A percentile compares a stretch with the other conserved stretches of the same genome.
phyloP scores from a whole-genome alignment of 208 protist genomes.

The Naegleria gruberi region DNA sequence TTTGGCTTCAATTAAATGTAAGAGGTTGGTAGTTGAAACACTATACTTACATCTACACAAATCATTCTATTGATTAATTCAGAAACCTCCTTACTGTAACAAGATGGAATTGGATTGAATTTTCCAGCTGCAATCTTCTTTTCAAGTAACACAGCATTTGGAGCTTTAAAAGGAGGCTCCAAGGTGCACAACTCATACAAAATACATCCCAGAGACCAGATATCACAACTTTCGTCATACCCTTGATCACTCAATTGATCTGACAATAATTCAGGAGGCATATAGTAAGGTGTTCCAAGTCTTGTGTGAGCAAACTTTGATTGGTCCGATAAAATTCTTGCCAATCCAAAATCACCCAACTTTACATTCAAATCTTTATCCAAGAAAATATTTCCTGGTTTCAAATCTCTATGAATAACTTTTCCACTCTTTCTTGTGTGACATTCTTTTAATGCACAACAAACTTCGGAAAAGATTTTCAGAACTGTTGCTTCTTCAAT shows the following conservation, averaged over 20 bases:
- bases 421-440: conserved; percentile 47
- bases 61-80: neutral
- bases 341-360: conserved; percentile 39
- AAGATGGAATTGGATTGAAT: conserved; percentile 18
- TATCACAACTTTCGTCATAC: conserved; percentile 54
- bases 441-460: conserved; percentile 53
- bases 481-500: conserved; percentile 46
- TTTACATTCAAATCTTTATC: conserved; percentile 31
- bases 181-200: conserved; percentile 35
- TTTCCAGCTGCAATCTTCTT: conserved; percentile 47
- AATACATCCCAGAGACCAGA: conserved; percentile 33
- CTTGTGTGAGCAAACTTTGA: conserved; percentile 41
- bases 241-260: conserved; percentile 37
- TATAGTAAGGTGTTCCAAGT: conserved; percentile 59
- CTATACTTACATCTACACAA: neutral
- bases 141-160: conserved; percentile 39
- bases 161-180: conserved; percentile 54
- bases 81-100: neutral
- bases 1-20: neutral
- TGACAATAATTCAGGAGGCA: conserved; percentile 50
- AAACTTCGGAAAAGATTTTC: conserved; percentile 54
- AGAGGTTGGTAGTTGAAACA: neutral
- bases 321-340: conserved; percentile 28
- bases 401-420: conserved; percentile 13
- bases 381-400: conserved; percentile 39